Base-by-base conservation (phyloP, 768 basidiomycete species). In the Cubamyces sp. region DNA sequence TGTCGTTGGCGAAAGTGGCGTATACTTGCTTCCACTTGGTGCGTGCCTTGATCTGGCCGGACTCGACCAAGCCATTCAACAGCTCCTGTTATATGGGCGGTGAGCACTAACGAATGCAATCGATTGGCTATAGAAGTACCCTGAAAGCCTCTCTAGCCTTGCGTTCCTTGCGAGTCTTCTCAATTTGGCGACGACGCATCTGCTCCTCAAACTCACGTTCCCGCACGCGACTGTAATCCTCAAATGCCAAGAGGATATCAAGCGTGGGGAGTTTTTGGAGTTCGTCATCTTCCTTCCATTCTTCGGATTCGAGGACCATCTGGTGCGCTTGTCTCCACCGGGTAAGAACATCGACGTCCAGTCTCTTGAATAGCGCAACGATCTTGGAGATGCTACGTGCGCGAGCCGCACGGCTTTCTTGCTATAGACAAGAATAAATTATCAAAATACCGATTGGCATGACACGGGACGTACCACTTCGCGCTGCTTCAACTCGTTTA, bases 21-120 rank as follows among this genome's bases (percentile, higher is more conserved):
- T 94, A 94, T 26, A 94, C 82, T 39, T 90, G 82, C 73, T 94
- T 94, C 96, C 96, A 99, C 73, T 95, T 96, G 4, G 88, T 86
- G 34, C 89, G 86, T 5, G 94, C 87, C 55, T 84, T 87, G 74
- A 98, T 82, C 53, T 86, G 81, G 8, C 91, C 87, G 0, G 77
- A 73, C 4, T 81, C 75, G 8, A 89, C 77, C n/a, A 97, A 78
- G 51, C 86, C 87, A 45, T 84, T 78, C 18, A 99, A 81, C 30
- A 98, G 77, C 5, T 79, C 83, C 90, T 95, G 64, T 9, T 51
- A 19, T n/a, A 58, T 16, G 45, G 54, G 34, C 23, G 56, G 42
- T 41, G 45, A 52, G 45, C 28, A 64, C 16, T 39, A 40, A 46
- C 16, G n/a, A 45, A 21, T 39, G n/a, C 3, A 12, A 15, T n/a